These are phyloP conservation scores for Chaetomium cochliodes DNA, from an alignment of 495 filamentous ascomycete species.

Conservation along the genomic window DNA sequence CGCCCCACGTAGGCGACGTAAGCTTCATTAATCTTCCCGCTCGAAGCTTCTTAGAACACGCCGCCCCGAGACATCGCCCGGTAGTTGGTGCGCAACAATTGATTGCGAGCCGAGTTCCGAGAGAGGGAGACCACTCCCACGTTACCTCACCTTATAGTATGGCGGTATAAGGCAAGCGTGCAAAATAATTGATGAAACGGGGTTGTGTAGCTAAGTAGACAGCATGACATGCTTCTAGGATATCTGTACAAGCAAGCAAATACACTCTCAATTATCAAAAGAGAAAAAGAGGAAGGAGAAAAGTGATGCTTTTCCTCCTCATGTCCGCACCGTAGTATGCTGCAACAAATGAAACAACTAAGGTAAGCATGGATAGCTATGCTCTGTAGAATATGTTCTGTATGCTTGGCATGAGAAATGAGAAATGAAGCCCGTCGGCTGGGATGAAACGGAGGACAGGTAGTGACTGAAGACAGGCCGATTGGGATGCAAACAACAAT, in stretches of 20 bases:
- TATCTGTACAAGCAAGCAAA: neutral
- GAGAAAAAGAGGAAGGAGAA: neutral
- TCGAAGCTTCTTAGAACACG: neutral
- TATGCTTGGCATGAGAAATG: constrained; percentile 8
- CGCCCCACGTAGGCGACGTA: constrained; percentile 10
- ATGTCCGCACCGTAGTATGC: constrained; percentile 16
- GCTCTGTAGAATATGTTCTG: constrained; percentile 2
- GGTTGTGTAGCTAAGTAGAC: neutral
- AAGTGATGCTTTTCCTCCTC: constrained; percentile 15
- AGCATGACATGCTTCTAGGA: neutral
- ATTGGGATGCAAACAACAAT: neutral
- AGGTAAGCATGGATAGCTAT: constrained; percentile 5
- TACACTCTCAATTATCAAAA: neutral
- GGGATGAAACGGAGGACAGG: neutral
- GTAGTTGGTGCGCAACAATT: neutral
- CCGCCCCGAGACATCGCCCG: neutral
- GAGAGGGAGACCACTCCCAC: neutral
- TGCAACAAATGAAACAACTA: constrained; percentile 18
- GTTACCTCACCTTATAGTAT: neutral
- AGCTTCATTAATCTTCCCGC: constrained; percentile 2
- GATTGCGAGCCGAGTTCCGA: constrained; percentile 2
- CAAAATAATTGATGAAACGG: neutral
- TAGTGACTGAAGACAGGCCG: constrained; percentile 1
- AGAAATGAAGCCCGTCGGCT: constrained; percentile 1
- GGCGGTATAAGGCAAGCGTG: neutral